Percentiles rank a stretch among this genome's conserved stretches.
Conservation (phyloP, 768 basidiomycete genomes). For the Goffeauzyma gilvescens region DNA sequence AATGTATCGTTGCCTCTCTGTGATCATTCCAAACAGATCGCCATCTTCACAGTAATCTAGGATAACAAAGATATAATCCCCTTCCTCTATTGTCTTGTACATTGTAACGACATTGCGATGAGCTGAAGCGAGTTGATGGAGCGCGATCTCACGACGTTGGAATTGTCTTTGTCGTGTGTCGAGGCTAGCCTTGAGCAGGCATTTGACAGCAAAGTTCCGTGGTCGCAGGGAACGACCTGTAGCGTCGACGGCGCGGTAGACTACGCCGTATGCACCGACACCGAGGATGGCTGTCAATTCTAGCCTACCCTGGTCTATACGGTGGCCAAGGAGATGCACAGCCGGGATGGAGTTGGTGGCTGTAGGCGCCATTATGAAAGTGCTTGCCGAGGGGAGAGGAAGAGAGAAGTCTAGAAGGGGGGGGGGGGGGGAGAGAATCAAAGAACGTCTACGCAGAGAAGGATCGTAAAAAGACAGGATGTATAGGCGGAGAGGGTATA, state of each 20-base stretch:
- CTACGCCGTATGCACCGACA: conserved; percentile 84
- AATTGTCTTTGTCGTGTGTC: conserved; percentile 33
- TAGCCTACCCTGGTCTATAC: conserved; percentile 64
- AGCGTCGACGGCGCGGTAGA: conserved; percentile 64
- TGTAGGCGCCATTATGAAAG: too few relatives aligned
- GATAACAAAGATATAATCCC: conserved; percentile 49
- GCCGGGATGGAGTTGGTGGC: too few relatives aligned
- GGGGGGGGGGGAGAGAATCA: too few relatives aligned
- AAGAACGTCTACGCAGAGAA: too few relatives aligned
- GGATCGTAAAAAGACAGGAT: too few relatives aligned
- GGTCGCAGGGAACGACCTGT: not conserved
- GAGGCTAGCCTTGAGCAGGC: conserved; percentile 43
- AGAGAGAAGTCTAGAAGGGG: too few relatives aligned
- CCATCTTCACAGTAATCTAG: conserved; percentile 84
- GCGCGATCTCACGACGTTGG: conserved; percentile 49
- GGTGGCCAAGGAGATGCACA: conserved; percentile 43
- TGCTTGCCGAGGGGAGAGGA: too few relatives aligned
- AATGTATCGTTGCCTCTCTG: conserved; percentile 42
- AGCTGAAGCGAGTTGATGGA: conserved; percentile 35
- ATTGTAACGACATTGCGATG: conserved; percentile 48
- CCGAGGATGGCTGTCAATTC: conserved; percentile 75
- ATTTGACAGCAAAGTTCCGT: conserved; percentile 46
- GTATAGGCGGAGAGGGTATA: too few relatives aligned
- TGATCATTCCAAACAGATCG: conserved; percentile 81
- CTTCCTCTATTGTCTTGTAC: conserved; percentile 45